phyloP scores from a whole-genome alignment of 768 basidiomycete genomes.

The Mycena venus region DNA sequence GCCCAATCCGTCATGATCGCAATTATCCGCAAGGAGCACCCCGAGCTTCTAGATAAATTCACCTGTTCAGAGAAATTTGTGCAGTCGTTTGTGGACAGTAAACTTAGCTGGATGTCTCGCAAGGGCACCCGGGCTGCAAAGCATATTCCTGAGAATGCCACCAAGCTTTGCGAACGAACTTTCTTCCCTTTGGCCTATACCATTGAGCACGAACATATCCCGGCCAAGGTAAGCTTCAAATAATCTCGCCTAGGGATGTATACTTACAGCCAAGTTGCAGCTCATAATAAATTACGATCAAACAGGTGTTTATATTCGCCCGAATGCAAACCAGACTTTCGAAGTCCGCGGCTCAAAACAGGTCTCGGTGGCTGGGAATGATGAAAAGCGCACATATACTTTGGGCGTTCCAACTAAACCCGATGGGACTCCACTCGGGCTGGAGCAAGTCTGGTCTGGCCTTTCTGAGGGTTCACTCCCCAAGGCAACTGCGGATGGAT shows the following conservation, averaged over 20 bases:
- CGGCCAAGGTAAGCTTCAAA: neutral
- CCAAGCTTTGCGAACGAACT: neutral
- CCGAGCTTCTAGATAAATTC: neutral
- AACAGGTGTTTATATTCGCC: neutral
- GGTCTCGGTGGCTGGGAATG: neutral
- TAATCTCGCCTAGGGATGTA: neutral
- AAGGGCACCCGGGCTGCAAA: constrained; percentile 8
- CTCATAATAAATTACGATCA: constrained; percentile 10
- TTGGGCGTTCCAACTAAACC: constrained; percentile 20
- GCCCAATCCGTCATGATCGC: neutral
- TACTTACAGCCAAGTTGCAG: neutral
- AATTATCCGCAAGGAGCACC: neutral
- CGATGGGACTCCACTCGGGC: constrained; percentile 41
- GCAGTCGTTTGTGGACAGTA: neutral
- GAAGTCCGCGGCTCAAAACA: neutral
- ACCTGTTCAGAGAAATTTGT: neutral
- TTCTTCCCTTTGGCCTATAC: constrained; percentile 1
- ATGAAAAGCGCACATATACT: constrained; percentile 4
- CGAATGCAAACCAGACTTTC: neutral
- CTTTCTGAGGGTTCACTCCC: constrained; percentile 35
- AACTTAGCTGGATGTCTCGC: neutral
- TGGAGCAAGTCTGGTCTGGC: constrained; percentile 41
- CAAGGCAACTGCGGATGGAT: constrained; percentile 7
- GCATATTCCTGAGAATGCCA: constrained; percentile 1
- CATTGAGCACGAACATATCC: neutral